Percentiles rank a stretch among this genome's conserved stretches.
Evolutionary conservation across 768 basidiomycete species (phyloP).

Genomic region (Plicaturopsis crispa): DNA sequence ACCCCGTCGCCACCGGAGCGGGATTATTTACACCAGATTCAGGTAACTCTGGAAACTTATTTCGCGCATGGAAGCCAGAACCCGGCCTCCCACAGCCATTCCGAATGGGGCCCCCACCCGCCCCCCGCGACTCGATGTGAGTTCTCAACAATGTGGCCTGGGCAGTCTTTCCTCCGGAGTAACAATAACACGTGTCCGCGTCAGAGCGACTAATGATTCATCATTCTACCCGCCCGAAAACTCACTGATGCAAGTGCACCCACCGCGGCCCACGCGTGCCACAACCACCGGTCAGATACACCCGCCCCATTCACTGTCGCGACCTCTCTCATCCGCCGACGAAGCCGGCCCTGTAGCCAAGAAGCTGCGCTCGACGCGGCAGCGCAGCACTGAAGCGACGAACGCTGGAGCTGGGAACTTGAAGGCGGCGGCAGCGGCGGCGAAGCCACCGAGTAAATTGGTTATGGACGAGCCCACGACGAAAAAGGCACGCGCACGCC

Average conservation of each 20-base stretch:
- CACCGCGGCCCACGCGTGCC: conserved; percentile 29
- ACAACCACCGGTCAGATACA: conserved; percentile 39
- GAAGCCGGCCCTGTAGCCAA: conserved; percentile 75
- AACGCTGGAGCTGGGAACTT: too few species aligned
- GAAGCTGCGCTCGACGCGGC: conserved; percentile 61
- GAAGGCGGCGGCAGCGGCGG: too few species aligned
- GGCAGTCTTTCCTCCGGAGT: too few species aligned
- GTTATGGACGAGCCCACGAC: conserved; percentile 60
- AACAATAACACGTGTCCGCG: neutral
- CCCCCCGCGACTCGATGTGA: conserved; percentile 60
- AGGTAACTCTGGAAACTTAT: conserved; percentile 46
- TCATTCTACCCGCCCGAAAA: conserved; percentile 46
- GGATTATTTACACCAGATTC: conserved; percentile 76
- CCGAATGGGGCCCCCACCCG: conserved; percentile 44
- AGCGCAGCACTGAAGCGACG: conserved; percentile 39
- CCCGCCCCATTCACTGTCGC: conserved; percentile 42
- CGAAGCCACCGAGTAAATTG: conserved; percentile 56
- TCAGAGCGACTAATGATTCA: conserved; percentile 50
- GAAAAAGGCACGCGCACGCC: conserved; percentile 90
- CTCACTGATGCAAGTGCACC: conserved; percentile 44
- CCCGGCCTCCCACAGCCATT: conserved; percentile 44
- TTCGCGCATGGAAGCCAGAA: conserved; percentile 50
- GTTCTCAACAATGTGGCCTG: conserved; percentile 11
- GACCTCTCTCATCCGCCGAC: conserved; percentile 77
- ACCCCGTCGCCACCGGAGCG: conserved; percentile 52